phyloP scores from a whole-genome alignment of 805 yeast species.

The Metschnikowia bowlesiae region DNA sequence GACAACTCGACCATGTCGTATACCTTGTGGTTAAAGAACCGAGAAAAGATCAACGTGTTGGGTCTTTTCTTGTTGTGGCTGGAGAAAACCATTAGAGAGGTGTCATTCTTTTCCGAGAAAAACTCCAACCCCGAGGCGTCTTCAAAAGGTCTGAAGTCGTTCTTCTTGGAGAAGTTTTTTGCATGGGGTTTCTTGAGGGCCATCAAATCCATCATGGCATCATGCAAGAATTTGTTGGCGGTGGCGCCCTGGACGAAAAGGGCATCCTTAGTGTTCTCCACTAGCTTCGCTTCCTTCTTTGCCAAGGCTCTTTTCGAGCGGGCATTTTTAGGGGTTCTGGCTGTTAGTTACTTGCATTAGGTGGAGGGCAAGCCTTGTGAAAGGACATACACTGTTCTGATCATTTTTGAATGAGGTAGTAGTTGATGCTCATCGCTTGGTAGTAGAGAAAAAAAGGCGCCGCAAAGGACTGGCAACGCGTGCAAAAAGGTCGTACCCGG shows the following conservation, averaged over 20 bases:
- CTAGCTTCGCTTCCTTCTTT: constrained; percentile 79
- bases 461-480: background rate
- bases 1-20: constrained; percentile 93
- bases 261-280: constrained; percentile 86
- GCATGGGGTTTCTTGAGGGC: constrained; percentile 88
- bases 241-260: constrained; percentile 88
- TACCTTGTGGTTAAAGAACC: constrained; percentile 86
- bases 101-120: constrained; percentile 91
- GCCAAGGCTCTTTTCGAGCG: constrained; percentile 93
- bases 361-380: no score
- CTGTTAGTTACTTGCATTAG: constrained; percentile 12
- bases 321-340: constrained; percentile 84
- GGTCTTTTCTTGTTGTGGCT: constrained; percentile 88
- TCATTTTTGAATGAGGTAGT: constrained; percentile 18
- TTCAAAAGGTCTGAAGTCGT: constrained; percentile 89
- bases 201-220: constrained; percentile 82
- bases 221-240: constrained; percentile 74
- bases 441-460: constrained; percentile 1
- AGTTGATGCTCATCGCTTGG: constrained; percentile 14
- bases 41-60: constrained; percentile 77
- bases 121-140: constrained; percentile 82
- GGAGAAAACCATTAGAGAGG: constrained; percentile 75
- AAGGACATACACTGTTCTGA: constrained; percentile 34
- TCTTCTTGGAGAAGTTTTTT: constrained; percentile 83
- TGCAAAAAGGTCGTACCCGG: constrained; percentile 68